Evolutionary conservation across 176 grass and related monocot genomes (phyloP), one percentile per base, ranked within the genome.

Genomic region (Musa troglodytarum): DNA sequence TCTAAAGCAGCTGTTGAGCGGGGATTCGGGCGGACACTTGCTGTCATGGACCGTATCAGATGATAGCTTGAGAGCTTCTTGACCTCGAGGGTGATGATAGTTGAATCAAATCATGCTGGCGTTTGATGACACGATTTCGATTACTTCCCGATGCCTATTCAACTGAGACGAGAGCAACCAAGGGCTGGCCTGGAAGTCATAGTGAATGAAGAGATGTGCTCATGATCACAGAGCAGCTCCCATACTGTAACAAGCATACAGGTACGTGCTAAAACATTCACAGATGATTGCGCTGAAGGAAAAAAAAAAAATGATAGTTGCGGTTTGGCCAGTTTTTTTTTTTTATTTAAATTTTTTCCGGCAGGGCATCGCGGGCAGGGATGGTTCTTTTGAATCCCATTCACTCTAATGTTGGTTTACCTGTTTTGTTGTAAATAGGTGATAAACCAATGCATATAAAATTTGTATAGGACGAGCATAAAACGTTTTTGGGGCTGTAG

Each of bases 31-130:
- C 50, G 96, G 96, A 8, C 88, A 81, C 62, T 76, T 99, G 62
- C 77, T 99, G 54, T 94, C 96, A 0, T 99, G 96, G 96, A 95
- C 96, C 75, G 65, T 95, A 52, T 83, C 86, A 79, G 91, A 99
- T 63, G 96, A 99, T 70, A 87, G 86, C 71, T 90, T 92, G 79
- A 99, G 81, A 85, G 76, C 82, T 71, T 94, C 88, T 2, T 24
- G 25, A 63, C 22, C 69, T 10, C 69, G 53, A 80, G 57, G 69
- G 9, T 53, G 57, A 64, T 73, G 17, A 34, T 64, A 19, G 12
- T 59, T 34, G 49, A 63, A 54, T 25, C 3, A 73, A 25, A 17
- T 80, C 20, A 28, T 25, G 50, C 21, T 73, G 52, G 70, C 23
- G 4, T n/a, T 49, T 49, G 61, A 49, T 11, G 49, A 52, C 57